Conservation (phyloP, 352 stramenopile species). For the Phytophthora pisi region DNA sequence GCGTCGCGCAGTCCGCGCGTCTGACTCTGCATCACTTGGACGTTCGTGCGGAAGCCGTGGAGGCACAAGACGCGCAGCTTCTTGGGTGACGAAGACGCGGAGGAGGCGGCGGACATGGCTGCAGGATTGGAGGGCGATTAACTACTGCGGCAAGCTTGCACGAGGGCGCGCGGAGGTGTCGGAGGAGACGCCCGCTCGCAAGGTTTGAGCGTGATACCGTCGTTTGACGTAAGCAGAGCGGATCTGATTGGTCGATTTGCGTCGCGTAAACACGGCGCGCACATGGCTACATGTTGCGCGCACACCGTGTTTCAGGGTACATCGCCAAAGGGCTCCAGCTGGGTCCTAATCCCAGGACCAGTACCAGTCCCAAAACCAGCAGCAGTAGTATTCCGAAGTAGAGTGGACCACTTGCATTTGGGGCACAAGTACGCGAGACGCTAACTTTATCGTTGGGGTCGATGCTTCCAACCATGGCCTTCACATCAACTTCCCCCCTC, state of each 20-base stretch:
- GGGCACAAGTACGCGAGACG: too few relatives aligned
- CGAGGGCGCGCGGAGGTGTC: not conserved
- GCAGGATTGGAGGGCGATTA: not conserved
- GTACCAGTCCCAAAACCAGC: too few relatives aligned
- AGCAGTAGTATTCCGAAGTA: too few relatives aligned
- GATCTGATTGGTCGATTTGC: slow-evolving; percentile 5
- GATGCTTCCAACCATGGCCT: too few relatives aligned
- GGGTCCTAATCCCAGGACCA: too few relatives aligned
- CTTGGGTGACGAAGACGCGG: slow-evolving; percentile 9
- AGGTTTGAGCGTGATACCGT: not conserved
- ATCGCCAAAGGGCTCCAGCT: too few relatives aligned
- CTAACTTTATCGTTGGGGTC: too few relatives aligned
- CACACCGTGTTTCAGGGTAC: too few relatives aligned
- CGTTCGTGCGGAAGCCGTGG: slow-evolving; percentile 77
- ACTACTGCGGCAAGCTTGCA: not conserved
- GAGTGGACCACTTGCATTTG: too few relatives aligned
- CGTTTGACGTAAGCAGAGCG: slow-evolving; percentile 30
- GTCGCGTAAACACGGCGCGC: not conserved
- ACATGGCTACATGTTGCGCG: slow-evolving; percentile 5
- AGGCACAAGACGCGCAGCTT: slow-evolving; percentile 75
- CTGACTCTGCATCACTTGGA: slow-evolving; percentile 76
- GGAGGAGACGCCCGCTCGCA: not conserved
- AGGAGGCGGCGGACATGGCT: not conserved
- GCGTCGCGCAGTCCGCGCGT: slow-evolving; percentile 57
- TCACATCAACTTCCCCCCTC: too few relatives aligned